Evolutionary conservation across 345 rosid species (phyloP).

Genomic region (Populus nigra): DNA sequence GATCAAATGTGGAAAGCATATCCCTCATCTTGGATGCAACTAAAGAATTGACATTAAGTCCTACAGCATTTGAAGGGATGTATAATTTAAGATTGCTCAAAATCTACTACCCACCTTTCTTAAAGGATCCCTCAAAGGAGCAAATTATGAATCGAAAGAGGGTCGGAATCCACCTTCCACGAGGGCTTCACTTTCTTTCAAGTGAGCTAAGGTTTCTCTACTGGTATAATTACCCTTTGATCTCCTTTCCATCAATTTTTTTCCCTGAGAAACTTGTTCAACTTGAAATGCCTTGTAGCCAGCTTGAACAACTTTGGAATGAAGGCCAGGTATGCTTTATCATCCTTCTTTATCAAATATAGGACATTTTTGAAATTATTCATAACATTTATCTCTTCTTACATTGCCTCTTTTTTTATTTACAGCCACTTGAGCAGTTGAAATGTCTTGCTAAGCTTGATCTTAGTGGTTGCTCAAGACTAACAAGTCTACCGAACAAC

Average conservation of each 20-base stretch:
- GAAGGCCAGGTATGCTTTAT: not conserved
- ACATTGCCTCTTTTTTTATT: not conserved
- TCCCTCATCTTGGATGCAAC: not conserved
- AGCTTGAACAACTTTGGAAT: not conserved
- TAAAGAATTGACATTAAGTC: not conserved
- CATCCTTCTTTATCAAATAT: not conserved
- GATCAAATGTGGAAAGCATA: not conserved
- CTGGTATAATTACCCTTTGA: conserved; percentile 1
- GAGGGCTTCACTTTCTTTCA: not conserved
- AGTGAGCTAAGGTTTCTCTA: conserved; percentile 2
- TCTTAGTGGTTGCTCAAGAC: too few species aligned
- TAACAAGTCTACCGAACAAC: not conserved
- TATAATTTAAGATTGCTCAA: not conserved
- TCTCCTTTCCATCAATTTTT: not conserved
- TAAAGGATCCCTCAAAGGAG: too few species aligned
- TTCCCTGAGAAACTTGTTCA: not conserved
- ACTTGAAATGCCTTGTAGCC: not conserved
- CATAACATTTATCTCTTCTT: not conserved
- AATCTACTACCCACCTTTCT: not conserved
- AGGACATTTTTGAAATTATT: too few species aligned
- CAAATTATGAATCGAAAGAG: fast-evolving
- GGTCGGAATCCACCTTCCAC: not conserved
- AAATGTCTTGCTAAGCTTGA: not conserved
- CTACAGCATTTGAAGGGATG: not conserved
- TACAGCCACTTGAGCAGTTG: not conserved